Percentiles rank a stretch among this genome's conserved stretches.
phyloP scores from a whole-genome alignment of 2,329 filamentous ascomycete species.

The Septoria petroselini region DNA sequence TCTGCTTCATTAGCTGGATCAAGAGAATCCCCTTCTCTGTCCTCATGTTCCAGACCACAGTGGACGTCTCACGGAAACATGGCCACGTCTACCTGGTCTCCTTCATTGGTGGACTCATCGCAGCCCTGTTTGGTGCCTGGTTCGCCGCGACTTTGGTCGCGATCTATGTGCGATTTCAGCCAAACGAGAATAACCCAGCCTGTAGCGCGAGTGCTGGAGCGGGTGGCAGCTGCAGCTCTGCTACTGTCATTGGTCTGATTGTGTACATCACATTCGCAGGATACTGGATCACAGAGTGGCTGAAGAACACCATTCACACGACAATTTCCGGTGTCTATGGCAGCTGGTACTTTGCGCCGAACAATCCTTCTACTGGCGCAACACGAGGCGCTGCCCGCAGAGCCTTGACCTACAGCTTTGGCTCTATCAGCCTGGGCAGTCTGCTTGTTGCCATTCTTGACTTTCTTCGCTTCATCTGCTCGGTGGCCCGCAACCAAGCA shows the following conservation, averaged over 20 bases:
- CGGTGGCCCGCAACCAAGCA: slow-evolving; percentile 67
- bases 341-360: slow-evolving; percentile 81
- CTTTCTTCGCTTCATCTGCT: slow-evolving; percentile 75
- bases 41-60: slow-evolving; percentile 80
- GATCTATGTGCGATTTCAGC: slow-evolving; percentile 80
- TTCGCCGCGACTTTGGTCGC: slow-evolving; percentile 82
- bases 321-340: slow-evolving; percentile 86
- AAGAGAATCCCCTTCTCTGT: slow-evolving; percentile 86
- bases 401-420: slow-evolving; percentile 85
- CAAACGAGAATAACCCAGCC: slow-evolving; percentile 54
- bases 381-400: slow-evolving; percentile 81
- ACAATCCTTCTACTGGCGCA: slow-evolving; percentile 68
- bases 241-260: slow-evolving; percentile 77
- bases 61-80: slow-evolving; percentile 78
- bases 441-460: slow-evolving; percentile 85
- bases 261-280: slow-evolving; percentile 86
- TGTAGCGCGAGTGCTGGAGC: slow-evolving; percentile 50
- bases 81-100: slow-evolving; percentile 87
- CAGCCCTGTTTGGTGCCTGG: slow-evolving; percentile 75
- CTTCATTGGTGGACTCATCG: slow-evolving; percentile 74
- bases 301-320: slow-evolving; percentile 90
- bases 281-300: slow-evolving; percentile 91
- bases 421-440: slow-evolving; percentile 83
- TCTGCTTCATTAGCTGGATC: slow-evolving; percentile 88
- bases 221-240: slow-evolving; percentile 61